Evolutionary conservation across 2,329 filamentous ascomycete genomes (phyloP), one percentile per base, ranked within the genome.

Genomic region (Cladobotryum mycophilum): DNA sequence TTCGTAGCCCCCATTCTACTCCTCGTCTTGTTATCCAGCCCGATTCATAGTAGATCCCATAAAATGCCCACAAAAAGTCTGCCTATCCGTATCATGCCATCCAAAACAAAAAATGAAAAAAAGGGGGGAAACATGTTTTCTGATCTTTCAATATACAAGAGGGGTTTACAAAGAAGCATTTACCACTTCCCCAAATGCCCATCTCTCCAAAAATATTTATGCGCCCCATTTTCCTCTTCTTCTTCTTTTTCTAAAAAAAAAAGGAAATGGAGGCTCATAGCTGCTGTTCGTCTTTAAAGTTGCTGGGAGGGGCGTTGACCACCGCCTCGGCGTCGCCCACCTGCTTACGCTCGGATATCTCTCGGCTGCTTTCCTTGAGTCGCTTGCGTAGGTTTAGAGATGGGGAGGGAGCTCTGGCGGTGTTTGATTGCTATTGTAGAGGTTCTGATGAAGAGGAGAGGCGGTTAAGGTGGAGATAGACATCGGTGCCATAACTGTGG

Each of bases 381-480:
- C 84, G 85, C 65, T 89, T 83, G 63, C 85, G 81, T 70, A 70
- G 60, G 58, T 67, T 59, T 51, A 70, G 61, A 33, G 65, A 63
- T 50, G 65, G 59, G 51, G 61, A 60, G 46, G 62, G 61, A 51
- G 65, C 61, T 53, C 62, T 61, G 63, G 69, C 63, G 64, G 67
- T 62, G 62, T 80, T 71, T 91, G 82, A 81, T 82, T 84, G 78
- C 81, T 93, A 97, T 88, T 96, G 92, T 47, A 99, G 78, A 58
- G 93, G 93, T 70, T 99, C 93, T 22, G 91, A 96, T 36, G 89
- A 96, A 58, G 89, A 96, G 41, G 90, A 96, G 22, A 99, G 80
- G 50, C 93, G 84, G 74, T 99, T 99, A 46, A 99, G 82, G 69
- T 99, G 93, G 44, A 99, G 86, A 72, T 99, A 99, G 47, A 97